Base-by-base conservation (phyloP, 108 stramenopile genomes). In the Skeletonema tropicum region DNA sequence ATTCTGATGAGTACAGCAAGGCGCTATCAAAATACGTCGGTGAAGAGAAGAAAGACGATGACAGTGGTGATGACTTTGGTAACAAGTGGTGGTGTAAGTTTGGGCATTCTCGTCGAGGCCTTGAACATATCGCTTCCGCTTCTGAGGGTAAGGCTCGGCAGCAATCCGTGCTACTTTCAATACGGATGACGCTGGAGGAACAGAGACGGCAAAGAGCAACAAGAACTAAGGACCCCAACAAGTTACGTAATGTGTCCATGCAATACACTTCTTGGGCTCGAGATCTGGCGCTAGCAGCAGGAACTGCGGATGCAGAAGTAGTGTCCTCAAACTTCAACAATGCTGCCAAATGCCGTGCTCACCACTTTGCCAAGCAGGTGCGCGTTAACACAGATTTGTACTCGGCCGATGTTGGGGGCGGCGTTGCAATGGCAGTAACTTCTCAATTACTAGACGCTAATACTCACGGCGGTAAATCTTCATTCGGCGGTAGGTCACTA, bases 41-140 rank as follows among this genome's bases (percentile, higher is more conserved):
- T 14, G 64, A 69, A 59, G 41, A 65, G 6, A 68, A 68, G 36
- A 49, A 48, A n/a, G 68, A 64, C 6, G 26, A 65, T 15, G 58
- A 36, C 39, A 61, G 41, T 3, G 11, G 33, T 14, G 59, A 57
- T 10, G 17, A 9, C 75, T 57, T 48, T 60, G 76, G 71, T 1
- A 82, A 77, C 46, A 82, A 82, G 38, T 95, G 94, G 94, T 95
- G 94, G 94, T 90, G 90, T 76, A 88, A 86, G 60, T 95, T 95
- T 77, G 94, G 94, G 2, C 94, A 95, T 64, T 95, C 94, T 15
- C 87, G 94, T 32, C 76, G 94, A 45, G 94, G 94, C 14, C 84
- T 95, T 46, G 94, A 95, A 78, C 94, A 95, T 71, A 90, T 95
- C 65, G 94, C 87, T 13, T 90, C 90, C 15, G 70, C 86, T 21